Evolutionary conservation across 768 basidiomycete genomes (phyloP).

Genomic region (Lactifluus volemus): DNA sequence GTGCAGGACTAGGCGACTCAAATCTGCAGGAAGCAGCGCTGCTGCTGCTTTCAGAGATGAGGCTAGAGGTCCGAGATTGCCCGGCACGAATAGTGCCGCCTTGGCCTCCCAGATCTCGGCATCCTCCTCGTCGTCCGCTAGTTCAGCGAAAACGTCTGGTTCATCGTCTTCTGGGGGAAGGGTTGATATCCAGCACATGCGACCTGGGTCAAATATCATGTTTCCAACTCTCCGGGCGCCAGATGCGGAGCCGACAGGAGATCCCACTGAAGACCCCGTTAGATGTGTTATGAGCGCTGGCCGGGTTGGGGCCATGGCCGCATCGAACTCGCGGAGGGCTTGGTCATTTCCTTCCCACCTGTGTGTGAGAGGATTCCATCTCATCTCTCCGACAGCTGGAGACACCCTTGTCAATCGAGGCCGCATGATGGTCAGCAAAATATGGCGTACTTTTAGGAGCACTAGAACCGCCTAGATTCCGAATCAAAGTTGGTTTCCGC

Average conservation of each 20-base stretch:
- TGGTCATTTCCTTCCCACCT: conserved; percentile 99
- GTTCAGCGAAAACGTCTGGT: conserved; percentile 89
- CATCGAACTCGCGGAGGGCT: conserved; percentile 82
- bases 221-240: conserved; percentile 90
- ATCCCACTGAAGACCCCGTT: conserved; percentile 79
- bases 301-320: conserved; percentile 69
- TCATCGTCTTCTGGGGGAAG: conserved; percentile 84
- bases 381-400: conserved; percentile 94
- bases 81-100: conserved; percentile 74
- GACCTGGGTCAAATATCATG: conserved; percentile 93
- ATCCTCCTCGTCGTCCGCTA: conserved; percentile 87
- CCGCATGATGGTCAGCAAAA: conserved; percentile 11
- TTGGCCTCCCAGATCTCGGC: conserved; percentile 61
- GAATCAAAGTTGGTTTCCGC: conserved; percentile 81
- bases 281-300: conserved; percentile 95
- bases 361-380: conserved; percentile 83
- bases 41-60: conserved; percentile 24
- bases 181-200: conserved; percentile 93
- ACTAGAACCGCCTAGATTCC: conserved; percentile 61
- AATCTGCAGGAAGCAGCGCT: conserved; percentile 27
- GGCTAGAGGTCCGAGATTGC: conserved; percentile 24
- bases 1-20: conserved; percentile 51
- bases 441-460: conserved; percentile 61
- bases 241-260: conserved; percentile 62
- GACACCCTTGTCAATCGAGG: conserved; percentile 1